A percentile compares a stretch with the other conserved stretches of the same genome.
These are phyloP conservation scores for Fusarium xylarioides DNA, from an alignment of 2,329 filamentous ascomycete genomes.

Conservation along the genomic window DNA sequence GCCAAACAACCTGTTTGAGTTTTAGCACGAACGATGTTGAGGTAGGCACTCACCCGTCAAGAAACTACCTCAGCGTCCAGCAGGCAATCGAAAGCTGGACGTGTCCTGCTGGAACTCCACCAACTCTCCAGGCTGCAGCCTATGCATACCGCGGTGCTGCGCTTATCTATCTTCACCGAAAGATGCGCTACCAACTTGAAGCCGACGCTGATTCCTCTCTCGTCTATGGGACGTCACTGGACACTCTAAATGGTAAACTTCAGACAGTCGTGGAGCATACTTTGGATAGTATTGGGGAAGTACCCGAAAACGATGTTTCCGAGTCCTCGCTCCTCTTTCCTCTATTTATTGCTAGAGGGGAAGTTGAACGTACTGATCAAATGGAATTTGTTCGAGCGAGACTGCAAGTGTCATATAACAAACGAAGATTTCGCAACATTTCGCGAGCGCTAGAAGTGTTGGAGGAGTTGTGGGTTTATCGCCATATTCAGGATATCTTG, in stretches of 20 bases:
- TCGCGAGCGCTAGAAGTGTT: neutral
- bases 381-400: neutral
- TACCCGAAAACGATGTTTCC: neutral
- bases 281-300: neutral
- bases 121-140: neutral
- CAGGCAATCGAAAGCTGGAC: neutral
- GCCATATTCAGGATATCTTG: neutral
- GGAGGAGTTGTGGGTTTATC: neutral
- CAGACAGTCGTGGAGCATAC: neutral
- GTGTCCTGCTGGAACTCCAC: neutral
- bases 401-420: neutral
- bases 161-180: neutral
- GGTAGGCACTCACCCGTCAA: accelerated
- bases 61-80: neutral
- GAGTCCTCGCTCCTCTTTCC: neutral
- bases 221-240: too few relatives aligned
- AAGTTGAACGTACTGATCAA: neutral
- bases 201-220: neutral
- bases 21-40: neutral
- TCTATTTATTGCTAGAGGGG: neutral
- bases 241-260: neutral
- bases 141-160: neutral
- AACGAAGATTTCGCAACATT: neutral
- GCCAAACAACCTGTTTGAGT: neutral
- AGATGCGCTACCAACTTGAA: neutral